Conservation (phyloP, 768 basidiomycete species). For the Tulasnella sp. region DNA sequence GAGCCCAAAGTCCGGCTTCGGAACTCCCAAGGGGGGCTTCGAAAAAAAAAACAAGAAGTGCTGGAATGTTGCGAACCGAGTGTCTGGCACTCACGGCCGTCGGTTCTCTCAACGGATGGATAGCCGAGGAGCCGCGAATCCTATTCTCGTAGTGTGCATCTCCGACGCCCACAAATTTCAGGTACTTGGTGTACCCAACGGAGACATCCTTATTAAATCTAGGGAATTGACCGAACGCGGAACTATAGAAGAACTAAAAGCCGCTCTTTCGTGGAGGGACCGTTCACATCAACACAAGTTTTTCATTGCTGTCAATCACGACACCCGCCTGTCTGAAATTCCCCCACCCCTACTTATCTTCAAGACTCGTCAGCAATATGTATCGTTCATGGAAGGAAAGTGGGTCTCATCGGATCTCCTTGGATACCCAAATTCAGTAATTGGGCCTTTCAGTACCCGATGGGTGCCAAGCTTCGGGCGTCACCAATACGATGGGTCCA, state of each 20-base stretch:
- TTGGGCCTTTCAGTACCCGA: conserved; percentile 43
- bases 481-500: not conserved
- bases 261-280: conserved; percentile 10
- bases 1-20: not conserved
- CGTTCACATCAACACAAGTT: conserved; percentile 42
- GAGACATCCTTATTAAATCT: conserved; percentile 28
- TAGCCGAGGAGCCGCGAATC: not conserved
- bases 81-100: not conserved
- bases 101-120: not conserved
- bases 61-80: not conserved
- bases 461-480: not conserved
- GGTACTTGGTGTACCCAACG: conserved; percentile 2
- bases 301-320: conserved; percentile 49
- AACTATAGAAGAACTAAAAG: conserved; percentile 17
- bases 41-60: not conserved
- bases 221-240: conserved; percentile 28
- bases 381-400: conserved; percentile 37
- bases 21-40: not conserved
- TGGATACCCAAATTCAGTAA: conserved; percentile 42
- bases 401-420: conserved; percentile 44
- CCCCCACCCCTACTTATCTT: conserved; percentile 41
- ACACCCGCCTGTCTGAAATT: conserved; percentile 35
- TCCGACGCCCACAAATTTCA: conserved; percentile 4
- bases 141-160: conserved; percentile 20
- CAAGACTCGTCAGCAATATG: conserved; percentile 39